Percentiles rank a stretch among this genome's conserved stretches.
Conservation (phyloP, 2,329 filamentous ascomycete genomes). For the Fonsecaea pedrosoi region DNA sequence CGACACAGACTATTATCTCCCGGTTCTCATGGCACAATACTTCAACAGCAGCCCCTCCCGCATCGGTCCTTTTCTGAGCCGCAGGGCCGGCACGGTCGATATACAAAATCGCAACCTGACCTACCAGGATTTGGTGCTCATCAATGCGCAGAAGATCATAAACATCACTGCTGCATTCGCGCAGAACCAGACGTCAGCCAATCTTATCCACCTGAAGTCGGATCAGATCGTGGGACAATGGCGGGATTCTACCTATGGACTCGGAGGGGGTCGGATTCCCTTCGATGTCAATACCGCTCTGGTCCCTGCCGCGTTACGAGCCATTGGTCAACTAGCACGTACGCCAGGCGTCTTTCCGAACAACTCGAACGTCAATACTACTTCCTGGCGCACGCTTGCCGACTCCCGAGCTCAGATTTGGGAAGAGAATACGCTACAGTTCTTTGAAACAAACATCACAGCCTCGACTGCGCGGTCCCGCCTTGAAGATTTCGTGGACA, state of each 20-base stretch:
- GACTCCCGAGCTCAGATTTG: conserved; percentile 63
- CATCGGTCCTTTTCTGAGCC: conserved; percentile 47
- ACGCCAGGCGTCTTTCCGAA: conserved; percentile 58
- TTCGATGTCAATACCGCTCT: conserved; percentile 71
- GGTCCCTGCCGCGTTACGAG: conserved; percentile 65
- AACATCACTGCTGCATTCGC: conserved; percentile 62
- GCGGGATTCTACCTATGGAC: conserved; percentile 66
- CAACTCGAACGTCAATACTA: conserved; percentile 42
- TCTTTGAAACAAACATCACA: conserved; percentile 62
- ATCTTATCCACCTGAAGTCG: conserved; percentile 65
- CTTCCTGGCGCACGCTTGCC: conserved; percentile 46
- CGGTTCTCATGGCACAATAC: conserved; percentile 65
- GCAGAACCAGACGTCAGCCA: conserved; percentile 57
- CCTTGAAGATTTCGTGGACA: conserved; percentile 57
- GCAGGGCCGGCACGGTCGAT: conserved; percentile 56
- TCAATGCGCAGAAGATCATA: conserved; percentile 66
- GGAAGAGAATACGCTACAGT: conserved; percentile 65
- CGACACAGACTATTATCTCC: conserved; percentile 68
- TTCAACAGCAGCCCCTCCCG: conserved; percentile 59
- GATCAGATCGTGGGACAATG: conserved; percentile 66
- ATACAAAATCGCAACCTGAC: conserved; percentile 60
- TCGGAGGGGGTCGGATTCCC: conserved; percentile 68
- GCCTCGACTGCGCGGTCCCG: conserved; percentile 53
- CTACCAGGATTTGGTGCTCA: conserved; percentile 59
- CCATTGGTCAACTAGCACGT: conserved; percentile 61